phyloP scores from a whole-genome alignment of 192 early-diverging fungal species.

The Ambispora gerdemannii region DNA sequence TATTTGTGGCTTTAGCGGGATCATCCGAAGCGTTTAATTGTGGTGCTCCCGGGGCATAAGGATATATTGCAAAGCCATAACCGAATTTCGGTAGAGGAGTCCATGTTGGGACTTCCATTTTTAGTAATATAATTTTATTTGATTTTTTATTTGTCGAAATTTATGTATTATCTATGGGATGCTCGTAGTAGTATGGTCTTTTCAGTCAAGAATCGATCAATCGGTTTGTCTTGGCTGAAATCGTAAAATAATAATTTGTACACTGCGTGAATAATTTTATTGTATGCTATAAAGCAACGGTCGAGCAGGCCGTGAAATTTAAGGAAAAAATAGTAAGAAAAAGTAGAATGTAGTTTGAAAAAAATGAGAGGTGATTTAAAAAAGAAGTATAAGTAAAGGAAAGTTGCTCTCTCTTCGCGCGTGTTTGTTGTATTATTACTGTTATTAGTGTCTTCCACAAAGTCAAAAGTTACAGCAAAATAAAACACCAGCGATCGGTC shows the following conservation, averaged over 20 bases:
- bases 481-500: not conserved
- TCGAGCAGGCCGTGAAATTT: not conserved
- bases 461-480: not conserved
- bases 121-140: not conserved
- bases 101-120: slow-evolving; percentile 26
- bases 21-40: slow-evolving; percentile 11
- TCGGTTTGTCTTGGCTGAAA: not conserved
- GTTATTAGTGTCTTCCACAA: too few species aligned
- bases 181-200: not conserved
- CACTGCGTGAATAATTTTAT: not conserved
- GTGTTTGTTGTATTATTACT: not conserved
- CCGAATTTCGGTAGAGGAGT: slow-evolving; percentile 46
- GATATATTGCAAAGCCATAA: slow-evolving; percentile 44
- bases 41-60: slow-evolving; percentile 39
- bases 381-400: not conserved
- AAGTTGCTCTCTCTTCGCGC: not conserved
- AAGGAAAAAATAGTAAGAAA: not conserved
- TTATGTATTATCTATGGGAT: not conserved
- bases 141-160: not conserved
- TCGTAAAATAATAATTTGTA: not conserved
- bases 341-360: not conserved
- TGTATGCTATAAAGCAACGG: not conserved
- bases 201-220: not conserved
- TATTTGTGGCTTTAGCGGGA: not conserved
- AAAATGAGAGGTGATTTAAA: not conserved